Percentiles rank a stretch among this genome's conserved stretches.
phyloP scores from a whole-genome alignment of 495 filamentous ascomycete genomes.

The Neurospora pannonica region DNA sequence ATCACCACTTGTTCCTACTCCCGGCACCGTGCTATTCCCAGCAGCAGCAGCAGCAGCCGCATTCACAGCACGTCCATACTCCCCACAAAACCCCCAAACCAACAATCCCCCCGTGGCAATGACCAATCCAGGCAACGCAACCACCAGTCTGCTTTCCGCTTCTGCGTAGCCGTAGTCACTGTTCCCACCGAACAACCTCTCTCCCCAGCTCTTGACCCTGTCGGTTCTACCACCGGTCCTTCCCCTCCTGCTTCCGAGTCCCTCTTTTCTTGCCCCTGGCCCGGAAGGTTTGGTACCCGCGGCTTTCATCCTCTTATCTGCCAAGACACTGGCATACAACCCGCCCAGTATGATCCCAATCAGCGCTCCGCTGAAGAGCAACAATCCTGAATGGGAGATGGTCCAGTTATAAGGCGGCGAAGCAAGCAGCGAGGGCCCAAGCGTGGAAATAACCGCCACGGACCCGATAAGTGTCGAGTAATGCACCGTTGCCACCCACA shows the following conservation, averaged over 20 bases:
- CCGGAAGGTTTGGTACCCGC: background rate
- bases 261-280: background rate
- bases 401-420: constrained; percentile 18
- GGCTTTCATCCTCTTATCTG: constrained; percentile 11
- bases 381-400: constrained; percentile 7
- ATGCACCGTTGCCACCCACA: constrained; percentile 21
- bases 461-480: constrained; percentile 20
- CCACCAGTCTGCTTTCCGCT: constrained; percentile 15
- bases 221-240: background rate
- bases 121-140: constrained; percentile 16
- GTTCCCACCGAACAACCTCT: background rate
- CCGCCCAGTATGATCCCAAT: constrained; percentile 16
- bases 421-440: constrained; percentile 16
- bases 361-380: constrained; percentile 18
- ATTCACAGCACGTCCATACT: constrained; percentile 1
- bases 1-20: background rate
- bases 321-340: constrained; percentile 5
- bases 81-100: constrained; percentile 24
- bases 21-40: background rate
- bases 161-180: constrained; percentile 17
- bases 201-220: background rate
- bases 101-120: constrained; percentile 19
- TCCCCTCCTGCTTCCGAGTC: background rate
- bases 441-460: constrained; percentile 17
- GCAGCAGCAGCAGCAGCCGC: background rate